These are phyloP conservation scores for Xylaria flabelliformis DNA, from an alignment of 495 filamentous ascomycete genomes.

Conservation along the genomic window DNA sequence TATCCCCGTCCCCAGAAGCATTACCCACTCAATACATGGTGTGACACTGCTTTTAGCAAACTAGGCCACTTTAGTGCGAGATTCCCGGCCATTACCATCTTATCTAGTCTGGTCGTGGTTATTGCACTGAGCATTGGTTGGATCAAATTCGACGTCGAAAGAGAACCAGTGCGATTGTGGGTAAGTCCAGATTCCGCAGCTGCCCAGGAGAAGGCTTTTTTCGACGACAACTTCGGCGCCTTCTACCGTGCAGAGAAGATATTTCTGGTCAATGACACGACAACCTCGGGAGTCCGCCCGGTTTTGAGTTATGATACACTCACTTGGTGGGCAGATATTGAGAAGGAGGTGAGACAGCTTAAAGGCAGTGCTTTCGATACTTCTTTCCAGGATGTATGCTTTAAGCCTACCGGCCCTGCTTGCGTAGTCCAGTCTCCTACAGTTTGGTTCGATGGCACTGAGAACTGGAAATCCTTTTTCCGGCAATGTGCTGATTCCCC, in stretches of 20 bases:
- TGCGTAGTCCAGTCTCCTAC: constrained; percentile 93
- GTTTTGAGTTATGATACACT: constrained; percentile 88
- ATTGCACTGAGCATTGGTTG: constrained; percentile 81
- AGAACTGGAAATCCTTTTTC: constrained; percentile 75
- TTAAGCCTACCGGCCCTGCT: constrained; percentile 86
- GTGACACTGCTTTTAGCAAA: constrained; percentile 79
- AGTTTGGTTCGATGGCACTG: constrained; percentile 73
- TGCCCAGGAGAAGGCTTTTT: constrained; percentile 91
- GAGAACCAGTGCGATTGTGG: constrained; percentile 89
- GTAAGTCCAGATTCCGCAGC: constrained; percentile 91
- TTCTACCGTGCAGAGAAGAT: constrained; percentile 95
- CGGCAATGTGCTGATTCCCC: constrained; percentile 76
- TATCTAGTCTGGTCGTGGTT: constrained; percentile 70
- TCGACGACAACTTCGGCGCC: constrained; percentile 92
- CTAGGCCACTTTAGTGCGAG: constrained; percentile 82
- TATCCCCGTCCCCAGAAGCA: constrained; percentile 71
- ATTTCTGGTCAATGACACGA: constrained; percentile 89
- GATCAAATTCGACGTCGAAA: constrained; percentile 85
- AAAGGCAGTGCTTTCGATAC: constrained; percentile 68
- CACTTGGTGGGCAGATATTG: constrained; percentile 93
- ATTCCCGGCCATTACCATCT: constrained; percentile 85
- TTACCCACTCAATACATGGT: constrained; percentile 78
- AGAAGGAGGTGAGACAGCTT: constrained; percentile 71
- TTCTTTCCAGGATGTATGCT: constrained; percentile 84
- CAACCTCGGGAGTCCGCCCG: constrained; percentile 66